Base-by-base conservation (phyloP, 768 basidiomycete species). In the Lactarius akahatsu region DNA sequence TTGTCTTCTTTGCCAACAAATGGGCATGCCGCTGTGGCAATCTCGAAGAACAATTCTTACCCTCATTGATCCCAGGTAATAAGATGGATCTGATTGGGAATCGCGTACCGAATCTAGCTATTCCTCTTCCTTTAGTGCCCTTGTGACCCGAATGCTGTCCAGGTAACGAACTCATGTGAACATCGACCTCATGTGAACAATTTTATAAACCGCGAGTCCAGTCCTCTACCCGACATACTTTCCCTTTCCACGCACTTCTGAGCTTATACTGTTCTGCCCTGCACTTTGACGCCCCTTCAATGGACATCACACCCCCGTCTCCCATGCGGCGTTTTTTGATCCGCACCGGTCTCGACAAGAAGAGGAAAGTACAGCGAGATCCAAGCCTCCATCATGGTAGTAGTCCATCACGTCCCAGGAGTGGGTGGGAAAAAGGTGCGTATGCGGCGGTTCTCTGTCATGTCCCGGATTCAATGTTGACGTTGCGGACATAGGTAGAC, bases 281-380 rank as follows among this genome's bases (percentile, higher is more conserved):
- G 47, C 23, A 50, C 47, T 23, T 23, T 50, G n/a, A 50, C 47
- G 10, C 23, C 13, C 50, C 50, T 56, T 36, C 40, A 20, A 36
- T 34, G 56, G 56, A 57, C 23, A 9, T 11, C 18, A 15, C 20
- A 2, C 40, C 36, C 10, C 36, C n/a, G 2, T 40, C 10, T 7
- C 1, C 40, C 4, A 45, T 67, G 57, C 41, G 55, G 20, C 66
- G 50, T 32, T 47, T 67, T 15, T 16, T 56, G 32, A 56, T 59
- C 36, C 52, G 50, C 26, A 36, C 34, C 15, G 23, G 61, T 30
- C 43, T 38, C 5, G 32, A 32, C n/a, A 52, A 59, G 23, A 67
- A 63, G 47, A 45, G 20, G 26, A 63, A 59, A 45, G 43, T 16
- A 10, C 43, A 62, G 30, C 65, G 28, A 28, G 59, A 56, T 15